Evolutionary conservation across 2,329 filamentous ascomycete genomes (phyloP).

Genomic region (Fusarium torulosum): DNA sequence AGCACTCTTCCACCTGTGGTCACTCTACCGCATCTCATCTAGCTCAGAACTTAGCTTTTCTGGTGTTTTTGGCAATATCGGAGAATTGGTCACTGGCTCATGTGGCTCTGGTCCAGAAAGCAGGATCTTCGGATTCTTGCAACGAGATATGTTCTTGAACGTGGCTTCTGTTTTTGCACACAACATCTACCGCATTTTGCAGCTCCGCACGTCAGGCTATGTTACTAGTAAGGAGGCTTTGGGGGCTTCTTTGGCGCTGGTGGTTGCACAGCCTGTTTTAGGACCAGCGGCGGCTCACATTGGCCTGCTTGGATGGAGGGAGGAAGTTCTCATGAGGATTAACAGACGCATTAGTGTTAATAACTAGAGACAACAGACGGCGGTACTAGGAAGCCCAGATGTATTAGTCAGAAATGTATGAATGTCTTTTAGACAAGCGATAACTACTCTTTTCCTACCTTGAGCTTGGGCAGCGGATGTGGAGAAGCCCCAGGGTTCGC

Average conservation of each 20-base stretch:
- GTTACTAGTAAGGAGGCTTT: slow-evolving; percentile 1
- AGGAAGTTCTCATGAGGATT: slow-evolving; percentile 2
- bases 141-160: slow-evolving; percentile 19
- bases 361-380: neutral
- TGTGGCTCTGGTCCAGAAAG: fast-evolving
- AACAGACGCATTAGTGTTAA: neutral
- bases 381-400: too few relatives aligned
- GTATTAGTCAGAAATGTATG: too few relatives aligned
- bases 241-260: neutral
- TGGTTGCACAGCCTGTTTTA: slow-evolving; percentile 7
- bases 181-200: neutral
- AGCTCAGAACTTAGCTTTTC: neutral
- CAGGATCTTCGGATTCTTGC: neutral
- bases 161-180: neutral
- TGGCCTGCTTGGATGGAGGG: slow-evolving; percentile 14
- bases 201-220: neutral
- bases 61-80: neutral
- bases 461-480: too few relatives aligned
- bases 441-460: too few relatives aligned
- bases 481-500: too few relatives aligned
- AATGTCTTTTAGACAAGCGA: too few relatives aligned
- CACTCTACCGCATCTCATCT: neutral
- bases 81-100: neutral
- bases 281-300: slow-evolving; percentile 20
- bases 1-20: neutral